Conservation (phyloP, 495 filamentous ascomycete genomes). For the Podospora anserina region DNA sequence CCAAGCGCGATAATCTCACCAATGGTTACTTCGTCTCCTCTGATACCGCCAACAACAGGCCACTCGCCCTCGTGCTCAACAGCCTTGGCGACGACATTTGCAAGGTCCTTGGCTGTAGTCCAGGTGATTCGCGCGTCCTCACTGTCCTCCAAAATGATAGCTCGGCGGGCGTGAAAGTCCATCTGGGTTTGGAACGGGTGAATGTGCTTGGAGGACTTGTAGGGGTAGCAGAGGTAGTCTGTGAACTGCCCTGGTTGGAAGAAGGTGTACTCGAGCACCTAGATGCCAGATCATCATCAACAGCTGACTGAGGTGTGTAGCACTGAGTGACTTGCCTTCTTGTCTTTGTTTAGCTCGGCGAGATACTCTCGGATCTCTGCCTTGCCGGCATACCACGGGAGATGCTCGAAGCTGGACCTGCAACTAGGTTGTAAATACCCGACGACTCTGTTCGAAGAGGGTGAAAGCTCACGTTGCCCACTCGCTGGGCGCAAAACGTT, state of each 20-base stretch:
- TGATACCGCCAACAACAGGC: slow-evolving; percentile 16
- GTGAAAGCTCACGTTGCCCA: slow-evolving; percentile 30
- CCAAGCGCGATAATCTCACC: neutral
- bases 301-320: slow-evolving; percentile 5
- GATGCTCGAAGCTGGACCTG: slow-evolving; percentile 24
- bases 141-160: slow-evolving; percentile 43
- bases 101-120: slow-evolving; percentile 48
- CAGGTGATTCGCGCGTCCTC: slow-evolving; percentile 43
- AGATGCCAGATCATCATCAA: neutral
- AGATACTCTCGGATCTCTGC: slow-evolving; percentile 47
- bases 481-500: slow-evolving; percentile 51
- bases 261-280: slow-evolving; percentile 57
- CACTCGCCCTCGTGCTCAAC: slow-evolving; percentile 18
- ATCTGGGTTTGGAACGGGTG: slow-evolving; percentile 35
- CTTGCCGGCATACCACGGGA: slow-evolving; percentile 51
- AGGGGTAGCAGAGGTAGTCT: slow-evolving; percentile 49
- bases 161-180: slow-evolving; percentile 48
- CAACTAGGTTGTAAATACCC: neutral
- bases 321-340: slow-evolving; percentile 5
- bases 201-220: slow-evolving; percentile 48
- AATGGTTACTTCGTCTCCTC: slow-evolving; percentile 4
- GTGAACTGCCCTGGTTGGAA: slow-evolving; percentile 55
- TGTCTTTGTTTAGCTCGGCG: slow-evolving; percentile 19
- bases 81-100: slow-evolving; percentile 28
- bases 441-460: neutral